phyloP scores from a whole-genome alignment of 371 early-diverging fungal genomes.

The Rhizopus sp. region DNA sequence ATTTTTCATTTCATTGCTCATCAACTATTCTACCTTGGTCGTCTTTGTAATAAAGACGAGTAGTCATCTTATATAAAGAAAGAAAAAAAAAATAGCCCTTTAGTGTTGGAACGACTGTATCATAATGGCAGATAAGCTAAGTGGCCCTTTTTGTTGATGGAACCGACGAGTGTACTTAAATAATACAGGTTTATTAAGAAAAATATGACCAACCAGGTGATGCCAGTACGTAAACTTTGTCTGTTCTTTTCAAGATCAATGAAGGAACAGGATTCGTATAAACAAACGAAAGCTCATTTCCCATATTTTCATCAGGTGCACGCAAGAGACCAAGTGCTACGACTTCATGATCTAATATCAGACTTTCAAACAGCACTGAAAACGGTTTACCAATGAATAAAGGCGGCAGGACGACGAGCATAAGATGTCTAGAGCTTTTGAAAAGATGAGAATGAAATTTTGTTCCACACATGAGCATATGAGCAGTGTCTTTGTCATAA shows the following conservation, averaged over 20 bases:
- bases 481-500: constrained; percentile 31
- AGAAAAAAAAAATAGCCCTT: too few species aligned
- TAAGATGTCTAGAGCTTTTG: constrained; percentile 34
- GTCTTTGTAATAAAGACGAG: too few species aligned
- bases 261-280: constrained; percentile 54
- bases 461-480: constrained; percentile 14
- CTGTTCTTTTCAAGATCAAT: constrained; percentile 28
- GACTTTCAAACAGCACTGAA: constrained; percentile 34
- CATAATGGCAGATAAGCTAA: too few species aligned
- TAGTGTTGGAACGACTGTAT: too few species aligned
- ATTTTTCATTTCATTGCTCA: too few species aligned
- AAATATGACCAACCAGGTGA: constrained; percentile 31
- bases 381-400: constrained; percentile 42
- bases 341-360: constrained; percentile 41
- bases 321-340: constrained; percentile 46
- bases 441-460: constrained; percentile 19
- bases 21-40: too few species aligned
- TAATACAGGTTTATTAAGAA: not conserved
- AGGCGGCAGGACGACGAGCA: constrained; percentile 34
- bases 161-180: not conserved
- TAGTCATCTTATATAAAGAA: too few species aligned
- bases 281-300: constrained; percentile 51
- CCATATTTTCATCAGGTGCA: constrained; percentile 47
- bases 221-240: constrained; percentile 30
- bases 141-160: too few species aligned